Conservation (phyloP, 768 basidiomycete genomes). For the Cytidiella melzeri region DNA sequence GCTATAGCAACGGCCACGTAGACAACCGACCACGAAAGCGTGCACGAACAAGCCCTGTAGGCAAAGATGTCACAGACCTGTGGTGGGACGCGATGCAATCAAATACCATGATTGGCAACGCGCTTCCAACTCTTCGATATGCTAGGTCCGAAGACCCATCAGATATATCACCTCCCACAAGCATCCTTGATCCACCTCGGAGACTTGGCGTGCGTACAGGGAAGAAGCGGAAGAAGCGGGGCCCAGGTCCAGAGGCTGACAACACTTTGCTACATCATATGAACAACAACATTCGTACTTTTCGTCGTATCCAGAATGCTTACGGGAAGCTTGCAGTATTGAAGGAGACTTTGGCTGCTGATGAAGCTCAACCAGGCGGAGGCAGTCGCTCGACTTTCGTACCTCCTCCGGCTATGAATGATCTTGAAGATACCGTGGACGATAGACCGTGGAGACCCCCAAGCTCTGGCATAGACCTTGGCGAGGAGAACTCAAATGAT, state of each 20-base stretch:
- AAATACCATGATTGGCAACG: constrained; percentile 55
- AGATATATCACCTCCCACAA: constrained; percentile 16
- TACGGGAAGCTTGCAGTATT: constrained; percentile 67
- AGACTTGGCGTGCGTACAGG: constrained; percentile 16
- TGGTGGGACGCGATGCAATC: constrained; percentile 77
- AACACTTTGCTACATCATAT: constrained; percentile 57
- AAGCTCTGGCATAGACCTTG: constrained; percentile 42
- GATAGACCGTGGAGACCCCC: constrained; percentile 51
- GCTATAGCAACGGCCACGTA: constrained; percentile 22
- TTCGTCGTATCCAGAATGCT: constrained; percentile 66
- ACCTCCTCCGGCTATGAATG: constrained; percentile 16
- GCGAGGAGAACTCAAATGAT: constrained; percentile 49
- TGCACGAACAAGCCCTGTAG: constrained; percentile 37
- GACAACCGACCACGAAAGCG: constrained; percentile 59
- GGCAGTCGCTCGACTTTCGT: neutral
- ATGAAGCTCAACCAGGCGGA: constrained; percentile 16
- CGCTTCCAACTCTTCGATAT: constrained; percentile 43
- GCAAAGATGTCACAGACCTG: constrained; percentile 43
- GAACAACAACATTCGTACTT: constrained; percentile 71
- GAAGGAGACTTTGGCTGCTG: constrained; percentile 26
- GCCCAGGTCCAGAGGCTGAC: constrained; percentile 8
- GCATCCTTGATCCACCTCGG: constrained; percentile 18
- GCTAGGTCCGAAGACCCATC: constrained; percentile 20
- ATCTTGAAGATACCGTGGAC: constrained; percentile 38
- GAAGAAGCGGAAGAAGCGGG: constrained; percentile 32